phyloP scores from a whole-genome alignment of 2,329 filamentous ascomycete species.

The Chlorencoelia australis region DNA sequence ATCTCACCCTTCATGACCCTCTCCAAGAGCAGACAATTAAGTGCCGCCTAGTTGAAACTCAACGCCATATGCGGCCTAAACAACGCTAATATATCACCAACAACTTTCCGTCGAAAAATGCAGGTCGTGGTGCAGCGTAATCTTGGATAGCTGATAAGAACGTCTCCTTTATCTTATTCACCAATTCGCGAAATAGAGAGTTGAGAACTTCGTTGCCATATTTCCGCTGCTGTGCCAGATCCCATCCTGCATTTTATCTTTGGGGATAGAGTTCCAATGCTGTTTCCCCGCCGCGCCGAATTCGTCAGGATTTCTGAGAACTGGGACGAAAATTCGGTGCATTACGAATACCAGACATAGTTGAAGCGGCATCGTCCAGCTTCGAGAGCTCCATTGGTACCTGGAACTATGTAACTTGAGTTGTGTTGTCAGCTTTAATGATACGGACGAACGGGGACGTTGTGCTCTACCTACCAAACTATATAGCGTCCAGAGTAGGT shows the following conservation, averaged over 20 bases:
- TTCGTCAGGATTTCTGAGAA: slow-evolving; percentile 26
- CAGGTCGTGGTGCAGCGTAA: slow-evolving; percentile 26
- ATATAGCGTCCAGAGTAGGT: slow-evolving; percentile 31
- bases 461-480: slow-evolving; percentile 18
- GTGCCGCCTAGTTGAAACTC: slow-evolving; percentile 33
- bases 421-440: neutral
- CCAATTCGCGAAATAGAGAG: slow-evolving; percentile 25
- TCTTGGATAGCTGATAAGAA: slow-evolving; percentile 35
- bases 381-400: slow-evolving; percentile 29
- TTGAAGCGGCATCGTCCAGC: slow-evolving; percentile 33
- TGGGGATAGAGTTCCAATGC: slow-evolving; percentile 18
- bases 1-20: slow-evolving; percentile 11
- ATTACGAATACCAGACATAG: slow-evolving; percentile 37
- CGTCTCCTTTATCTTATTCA: slow-evolving; percentile 30
- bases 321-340: slow-evolving; percentile 8
- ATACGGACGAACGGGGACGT: neutral
- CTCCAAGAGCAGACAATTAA: slow-evolving; percentile 18
- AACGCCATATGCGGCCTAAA: slow-evolving; percentile 36
- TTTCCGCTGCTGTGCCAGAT: slow-evolving; percentile 11
- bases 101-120: slow-evolving; percentile 30
- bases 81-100: slow-evolving; percentile 33
- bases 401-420: slow-evolving; percentile 33
- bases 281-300: slow-evolving; percentile 16
- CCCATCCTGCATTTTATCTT: slow-evolving; percentile 9
- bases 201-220: slow-evolving; percentile 10